A percentile compares a stretch with the other conserved stretches of the same genome.
These are phyloP conservation scores for Pezicula rhizophila DNA, from an alignment of 2,329 filamentous ascomycete genomes.

Conservation along the genomic window DNA sequence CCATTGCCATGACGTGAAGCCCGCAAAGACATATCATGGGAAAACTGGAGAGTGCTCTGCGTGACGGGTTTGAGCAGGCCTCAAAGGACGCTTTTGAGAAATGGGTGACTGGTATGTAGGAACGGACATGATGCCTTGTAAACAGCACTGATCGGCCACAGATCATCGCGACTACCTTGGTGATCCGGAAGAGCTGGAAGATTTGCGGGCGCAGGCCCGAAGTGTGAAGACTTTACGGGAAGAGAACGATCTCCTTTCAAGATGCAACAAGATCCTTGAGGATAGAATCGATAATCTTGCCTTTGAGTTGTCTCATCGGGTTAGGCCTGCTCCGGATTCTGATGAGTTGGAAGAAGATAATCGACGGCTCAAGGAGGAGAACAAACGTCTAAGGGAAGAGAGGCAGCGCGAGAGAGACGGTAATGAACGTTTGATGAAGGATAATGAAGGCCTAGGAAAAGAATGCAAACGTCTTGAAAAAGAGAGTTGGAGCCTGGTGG, in stretches of 20 bases:
- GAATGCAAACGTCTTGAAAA: slow-evolving; percentile 3
- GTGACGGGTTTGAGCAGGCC: too few relatives aligned
- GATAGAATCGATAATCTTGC: neutral
- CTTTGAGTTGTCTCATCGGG: too few relatives aligned
- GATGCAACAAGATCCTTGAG: neutral
- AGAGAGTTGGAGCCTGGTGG: slow-evolving; percentile 4
- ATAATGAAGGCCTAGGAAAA: slow-evolving; percentile 12
- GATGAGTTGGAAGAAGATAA: neutral
- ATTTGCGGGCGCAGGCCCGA: neutral
- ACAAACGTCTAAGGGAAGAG: neutral
- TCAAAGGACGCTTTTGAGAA: too few relatives aligned
- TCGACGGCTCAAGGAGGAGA: neutral
- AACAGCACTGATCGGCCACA: neutral
- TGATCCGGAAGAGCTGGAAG: neutral
- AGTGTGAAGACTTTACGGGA: neutral
- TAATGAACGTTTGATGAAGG: slow-evolving; percentile 5
- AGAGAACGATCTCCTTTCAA: neutral
- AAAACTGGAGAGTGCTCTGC: too few relatives aligned
- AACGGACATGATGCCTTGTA: too few relatives aligned
- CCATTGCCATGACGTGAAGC: too few relatives aligned
- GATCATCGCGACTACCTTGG: neutral
- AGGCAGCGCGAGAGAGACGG: too few relatives aligned
- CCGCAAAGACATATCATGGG: too few relatives aligned
- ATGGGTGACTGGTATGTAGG: too few relatives aligned
- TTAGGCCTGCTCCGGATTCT: neutral